Conservation (phyloP, 1,284 basidiomycete species). For the Ustilago shanxiensis region DNA sequence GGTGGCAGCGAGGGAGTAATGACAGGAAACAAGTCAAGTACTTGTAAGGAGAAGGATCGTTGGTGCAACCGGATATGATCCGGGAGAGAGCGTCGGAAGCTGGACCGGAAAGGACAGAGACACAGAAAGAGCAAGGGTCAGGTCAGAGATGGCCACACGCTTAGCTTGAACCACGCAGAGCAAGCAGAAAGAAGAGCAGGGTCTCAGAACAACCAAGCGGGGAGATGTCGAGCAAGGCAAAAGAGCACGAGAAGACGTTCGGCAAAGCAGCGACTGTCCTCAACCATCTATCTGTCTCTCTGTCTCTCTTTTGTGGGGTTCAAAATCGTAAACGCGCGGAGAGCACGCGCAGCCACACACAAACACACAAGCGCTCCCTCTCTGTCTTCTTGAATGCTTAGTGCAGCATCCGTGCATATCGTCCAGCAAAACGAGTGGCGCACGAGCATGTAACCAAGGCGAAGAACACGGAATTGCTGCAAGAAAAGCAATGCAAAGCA, state of each 20-base stretch:
- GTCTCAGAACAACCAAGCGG: background rate
- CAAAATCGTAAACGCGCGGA: background rate
- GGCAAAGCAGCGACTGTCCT: background rate
- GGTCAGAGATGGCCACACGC: slow-evolving; percentile 5
- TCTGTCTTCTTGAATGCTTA: no score
- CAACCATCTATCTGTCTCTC: no score
- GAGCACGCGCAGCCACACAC: no score
- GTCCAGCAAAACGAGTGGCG: background rate
- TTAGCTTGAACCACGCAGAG: background rate
- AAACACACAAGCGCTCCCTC: no score
- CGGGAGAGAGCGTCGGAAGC: slow-evolving; percentile 9
- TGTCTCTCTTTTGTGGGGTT: background rate
- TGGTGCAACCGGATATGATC: slow-evolving; percentile 19
- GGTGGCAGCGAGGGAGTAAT: background rate
- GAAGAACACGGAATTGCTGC: no score
- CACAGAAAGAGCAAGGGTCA: no score
- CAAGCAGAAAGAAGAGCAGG: background rate
- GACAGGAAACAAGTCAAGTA: background rate
- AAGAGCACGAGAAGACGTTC: slow-evolving; percentile 9
- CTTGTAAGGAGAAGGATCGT: slow-evolving; percentile 7
- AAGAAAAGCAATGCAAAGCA: background rate
- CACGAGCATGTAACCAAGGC: no score
- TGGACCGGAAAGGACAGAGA: slow-evolving; percentile 20
- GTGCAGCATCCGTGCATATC: background rate
- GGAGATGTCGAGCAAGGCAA: slow-evolving; percentile 2